These are phyloP conservation scores for Epichloe coenophiala DNA, from an alignment of 2,329 filamentous ascomycete genomes.

Conservation along the genomic window DNA sequence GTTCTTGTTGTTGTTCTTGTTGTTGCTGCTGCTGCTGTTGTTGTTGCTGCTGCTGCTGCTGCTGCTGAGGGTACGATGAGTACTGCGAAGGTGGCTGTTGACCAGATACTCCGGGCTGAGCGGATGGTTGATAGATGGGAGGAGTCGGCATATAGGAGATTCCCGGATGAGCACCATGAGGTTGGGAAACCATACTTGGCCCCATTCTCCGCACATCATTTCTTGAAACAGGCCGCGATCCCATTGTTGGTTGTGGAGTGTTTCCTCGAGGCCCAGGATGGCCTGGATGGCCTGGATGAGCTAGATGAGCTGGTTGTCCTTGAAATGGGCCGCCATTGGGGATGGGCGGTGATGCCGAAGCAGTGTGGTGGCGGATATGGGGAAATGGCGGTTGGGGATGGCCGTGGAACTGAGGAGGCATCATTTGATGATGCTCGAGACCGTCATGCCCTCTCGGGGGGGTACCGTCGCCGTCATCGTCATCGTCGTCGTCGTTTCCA, in stretches of 20 bases:
- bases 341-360: conserved; percentile 80
- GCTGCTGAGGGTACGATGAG: conserved; percentile 22
- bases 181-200: conserved; percentile 57
- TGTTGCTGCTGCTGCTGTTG: conserved; percentile 10
- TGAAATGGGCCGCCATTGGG: conserved; percentile 61
- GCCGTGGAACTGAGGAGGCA: conserved; percentile 57
- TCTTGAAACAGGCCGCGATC: conserved; percentile 57
- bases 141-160: conserved; percentile 80
- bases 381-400: conserved; percentile 50
- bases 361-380: conserved; percentile 69
- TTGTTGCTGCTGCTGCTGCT: conserved; percentile 22
- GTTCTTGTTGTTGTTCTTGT: conserved; percentile 18
- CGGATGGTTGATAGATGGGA: conserved; percentile 52
- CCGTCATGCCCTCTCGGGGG: conserved; percentile 55
- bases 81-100: conserved; percentile 28
- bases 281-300: conserved; percentile 20
- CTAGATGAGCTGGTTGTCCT: conserved; percentile 27
- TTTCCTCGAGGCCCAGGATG: conserved; percentile 48
- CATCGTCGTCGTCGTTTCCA: conserved; percentile 74
- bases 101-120: conserved; percentile 21
- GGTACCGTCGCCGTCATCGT: conserved; percentile 56
- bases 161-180: conserved; percentile 44
- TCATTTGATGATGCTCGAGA: conserved; percentile 45
- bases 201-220: conserved; percentile 66
- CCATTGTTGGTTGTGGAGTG: conserved; percentile 64